Evolutionary conservation across 768 basidiomycete species (phyloP), one percentile per base, ranked within the genome.

Genomic region (Trametes punicea): DNA sequence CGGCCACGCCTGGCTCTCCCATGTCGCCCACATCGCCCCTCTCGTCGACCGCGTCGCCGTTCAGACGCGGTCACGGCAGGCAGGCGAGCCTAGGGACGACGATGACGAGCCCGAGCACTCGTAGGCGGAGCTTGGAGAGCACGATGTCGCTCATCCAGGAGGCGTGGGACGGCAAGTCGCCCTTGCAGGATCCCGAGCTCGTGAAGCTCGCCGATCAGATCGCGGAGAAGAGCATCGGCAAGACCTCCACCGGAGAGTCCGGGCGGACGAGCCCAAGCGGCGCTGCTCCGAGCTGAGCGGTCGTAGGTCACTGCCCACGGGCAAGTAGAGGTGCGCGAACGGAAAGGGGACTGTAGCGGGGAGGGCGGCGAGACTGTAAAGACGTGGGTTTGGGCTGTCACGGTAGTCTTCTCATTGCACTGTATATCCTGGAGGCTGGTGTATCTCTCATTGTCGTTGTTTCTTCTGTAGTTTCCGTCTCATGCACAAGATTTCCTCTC

Each of bases 141-240:
- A 98, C 97, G 49, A 93, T 95, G 78, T 87, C 87, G 59, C 81
- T 98, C 69, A 96, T 98, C 66, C 87, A 94, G 72, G 92, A 93
- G 63, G 96, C 90, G 6, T 84, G 88, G 72, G 94, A 96, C 48
- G 90, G 90, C 29, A 85, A 79, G 55, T 25, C 46, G 26, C 46
- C 61, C 2, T 0, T 52, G 21, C 57, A 61, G 46, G 67, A 69
- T 50, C 51, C 62, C 10, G 67, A 68, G 62, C 57, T 69, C 27
- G 55, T 64, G 33, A 65, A 66, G 57, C 62, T 69, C 34, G 67
- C 65, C 7, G 61, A 69, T 27, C 54, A 56, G 41, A 57, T 69
- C 25, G 65, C 65, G 11, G 60, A 47, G 39, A 39, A 56, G 50
- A 55, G 55, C 56, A 49, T 38, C 16, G 47, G 49, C 34, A 59